Evolutionary conservation across 1,284 basidiomycete species (phyloP).

Genomic region (Pisolithus thermaeus): DNA sequence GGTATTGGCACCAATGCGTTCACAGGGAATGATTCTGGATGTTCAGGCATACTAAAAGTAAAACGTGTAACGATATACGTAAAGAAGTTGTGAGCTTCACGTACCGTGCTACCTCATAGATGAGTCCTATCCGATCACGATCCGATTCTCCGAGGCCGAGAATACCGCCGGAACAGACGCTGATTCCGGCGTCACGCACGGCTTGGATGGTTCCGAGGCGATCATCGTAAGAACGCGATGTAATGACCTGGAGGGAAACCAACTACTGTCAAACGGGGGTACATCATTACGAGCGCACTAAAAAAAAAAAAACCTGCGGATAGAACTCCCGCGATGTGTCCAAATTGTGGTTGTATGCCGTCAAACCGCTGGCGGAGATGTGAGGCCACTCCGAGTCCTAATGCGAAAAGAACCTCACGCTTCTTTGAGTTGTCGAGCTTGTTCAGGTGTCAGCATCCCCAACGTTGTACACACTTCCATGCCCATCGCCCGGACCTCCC

Average conservation of each 20-base stretch:
- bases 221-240: constrained; percentile 92
- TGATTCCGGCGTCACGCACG: constrained; percentile 93
- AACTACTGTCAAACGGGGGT: constrained; percentile 3
- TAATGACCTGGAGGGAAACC: constrained; percentile 68
- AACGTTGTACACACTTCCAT: constrained; percentile 99
- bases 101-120: constrained; percentile 89
- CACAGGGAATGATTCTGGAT: constrained; percentile 97
- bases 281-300: background rate
- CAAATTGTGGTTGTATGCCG: constrained; percentile 98
- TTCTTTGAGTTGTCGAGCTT: constrained; percentile 90
- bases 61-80: constrained; percentile 2
- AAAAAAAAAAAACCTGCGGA: constrained; percentile 64
- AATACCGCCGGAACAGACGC: constrained; percentile 96
- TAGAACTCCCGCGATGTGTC: constrained; percentile 98
- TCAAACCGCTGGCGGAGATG: constrained; percentile 63
- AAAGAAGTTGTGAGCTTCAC: constrained; percentile 18
- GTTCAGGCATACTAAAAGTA: constrained; percentile 74
- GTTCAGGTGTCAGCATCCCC: constrained; percentile 93
- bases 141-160: constrained; percentile 92
- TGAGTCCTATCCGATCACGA: constrained; percentile 87
- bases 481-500: constrained; percentile 81
- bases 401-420: constrained; percentile 51
- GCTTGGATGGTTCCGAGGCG: constrained; percentile 85
- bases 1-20: constrained; percentile 86
- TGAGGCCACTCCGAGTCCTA: constrained; percentile 4